Base-by-base conservation (phyloP, 2,329 filamentous ascomycete genomes). In the Nemania sp. region DNA sequence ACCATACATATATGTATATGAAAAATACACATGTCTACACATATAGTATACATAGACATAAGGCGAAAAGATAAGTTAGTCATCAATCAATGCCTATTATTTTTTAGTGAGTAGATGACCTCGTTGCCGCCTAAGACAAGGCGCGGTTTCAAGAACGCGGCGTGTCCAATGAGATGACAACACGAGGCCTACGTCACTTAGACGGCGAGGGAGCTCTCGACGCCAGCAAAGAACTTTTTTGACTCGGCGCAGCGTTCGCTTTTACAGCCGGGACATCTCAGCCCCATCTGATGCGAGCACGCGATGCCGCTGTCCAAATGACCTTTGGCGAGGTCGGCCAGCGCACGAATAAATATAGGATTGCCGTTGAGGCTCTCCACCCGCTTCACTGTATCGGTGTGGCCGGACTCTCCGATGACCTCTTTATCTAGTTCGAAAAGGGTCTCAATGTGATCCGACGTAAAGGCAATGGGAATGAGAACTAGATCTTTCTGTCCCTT, bases 391-490 rank as follows among this genome's bases (percentile, higher is more conserved):
- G 87, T 89, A 34, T 93, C 92, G 0, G 85, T 78, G 70, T 90
- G 86, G 13, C 90, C 87, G 1, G 85, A 91, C 76, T 96, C 93
- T 59, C 91, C 90, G 71, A 99, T 98, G 40, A 99, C 92, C 77
- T 99, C 95, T 69, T 91, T 83, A 74, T 99, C 95, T 54, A 99
- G 80, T 76, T 99, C 95, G 74, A 89, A 98, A 0, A 99, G 81
- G 0, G 95, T 99, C 79, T 99, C 95, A 68, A 99, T 99, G 74
- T 99, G 95, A 71, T 99, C 95, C n/a, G 91, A 96, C 0, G 95
- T 99, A 74, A 99, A 99, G 5, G 95, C 95, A 66, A 99, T 96
- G 0, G 95, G 95, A 57, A 99, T 92, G 6, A 99, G 82, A 1
- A 97, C 82, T 56, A 99, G 82, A 72, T 99, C 92, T 57, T 89